A percentile compares a stretch with the other conserved stretches of the same genome.
phyloP scores from a whole-genome alignment of 2,329 filamentous ascomycete species.

The Pseudocercospora pini-densiflorae region DNA sequence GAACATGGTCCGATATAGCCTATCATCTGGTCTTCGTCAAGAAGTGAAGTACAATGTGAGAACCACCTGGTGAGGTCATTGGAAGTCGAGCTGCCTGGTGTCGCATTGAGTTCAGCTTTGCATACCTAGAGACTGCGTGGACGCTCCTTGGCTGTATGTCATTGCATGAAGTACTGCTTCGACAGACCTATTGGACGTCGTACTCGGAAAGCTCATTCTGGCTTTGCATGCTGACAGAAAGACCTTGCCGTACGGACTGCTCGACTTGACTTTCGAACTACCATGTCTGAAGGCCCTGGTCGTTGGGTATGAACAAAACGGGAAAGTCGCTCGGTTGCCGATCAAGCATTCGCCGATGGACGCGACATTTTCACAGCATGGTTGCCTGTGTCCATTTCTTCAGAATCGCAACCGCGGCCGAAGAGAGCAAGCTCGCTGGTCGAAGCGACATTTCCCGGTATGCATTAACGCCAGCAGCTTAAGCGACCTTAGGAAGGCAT shows the following conservation, averaged over 20 bases:
- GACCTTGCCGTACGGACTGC: neutral
- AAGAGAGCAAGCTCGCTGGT: neutral
- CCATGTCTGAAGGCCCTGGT: neutral
- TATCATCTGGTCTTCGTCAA: neutral
- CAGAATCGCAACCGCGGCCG: neutral
- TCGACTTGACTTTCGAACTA: too few relatives aligned
- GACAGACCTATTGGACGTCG: neutral
- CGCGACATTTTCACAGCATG: neutral
- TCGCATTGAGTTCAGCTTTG: conserved; percentile 4
- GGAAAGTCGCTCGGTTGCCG: neutral
- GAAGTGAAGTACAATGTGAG: neutral
- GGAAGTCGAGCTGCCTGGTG: neutral
- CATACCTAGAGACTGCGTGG: neutral
- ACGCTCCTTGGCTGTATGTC: neutral
- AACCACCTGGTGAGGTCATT: neutral
- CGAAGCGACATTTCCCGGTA: conserved; percentile 1
- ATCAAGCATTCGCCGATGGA: neutral
- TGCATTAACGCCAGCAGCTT: conserved; percentile 1
- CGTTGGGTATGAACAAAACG: neutral
- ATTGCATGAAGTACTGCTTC: neutral
- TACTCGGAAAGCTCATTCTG: neutral
- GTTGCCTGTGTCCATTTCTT: neutral
- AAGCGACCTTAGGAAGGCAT: neutral
- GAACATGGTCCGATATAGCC: neutral
- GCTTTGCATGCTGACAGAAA: neutral